Evolutionary conservation across 73 alveolate genomes (phyloP).

Genomic region (Uronychia setigera): DNA sequence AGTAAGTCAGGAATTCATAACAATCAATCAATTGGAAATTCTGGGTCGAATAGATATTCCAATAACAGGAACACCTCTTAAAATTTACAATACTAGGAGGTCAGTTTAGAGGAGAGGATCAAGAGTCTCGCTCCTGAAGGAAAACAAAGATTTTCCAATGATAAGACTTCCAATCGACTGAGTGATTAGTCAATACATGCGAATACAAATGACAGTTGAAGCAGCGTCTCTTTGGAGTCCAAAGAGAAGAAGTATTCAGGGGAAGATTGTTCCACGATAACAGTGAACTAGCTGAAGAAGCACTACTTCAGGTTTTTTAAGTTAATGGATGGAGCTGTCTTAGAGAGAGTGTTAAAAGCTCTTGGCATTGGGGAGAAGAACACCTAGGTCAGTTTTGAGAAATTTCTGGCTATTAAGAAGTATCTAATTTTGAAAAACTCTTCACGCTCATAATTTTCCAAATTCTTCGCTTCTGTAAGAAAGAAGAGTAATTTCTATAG

Average conservation of each 20-base stretch:
- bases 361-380: neutral
- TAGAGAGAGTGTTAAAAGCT: neutral
- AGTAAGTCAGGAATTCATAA: no score
- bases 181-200: no score
- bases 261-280: neutral
- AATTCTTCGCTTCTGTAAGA: neutral
- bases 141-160: neutral
- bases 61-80: no score
- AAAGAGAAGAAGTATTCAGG: neutral
- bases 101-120: neutral
- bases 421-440: neutral
- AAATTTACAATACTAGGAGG: no score
- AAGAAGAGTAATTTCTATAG: no score
- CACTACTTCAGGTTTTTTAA: neutral
- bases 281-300: neutral
- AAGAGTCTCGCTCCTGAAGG: neutral
- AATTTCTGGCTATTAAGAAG: neutral
- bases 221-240: neutral
- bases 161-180: no score
- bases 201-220: neutral
- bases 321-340: neutral
- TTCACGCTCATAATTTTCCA: neutral
- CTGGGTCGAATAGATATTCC: no score
- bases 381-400: neutral
- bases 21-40: no score